Conservation (phyloP, 495 filamentous ascomycete species). For the Hyaloscypha variabilis region DNA sequence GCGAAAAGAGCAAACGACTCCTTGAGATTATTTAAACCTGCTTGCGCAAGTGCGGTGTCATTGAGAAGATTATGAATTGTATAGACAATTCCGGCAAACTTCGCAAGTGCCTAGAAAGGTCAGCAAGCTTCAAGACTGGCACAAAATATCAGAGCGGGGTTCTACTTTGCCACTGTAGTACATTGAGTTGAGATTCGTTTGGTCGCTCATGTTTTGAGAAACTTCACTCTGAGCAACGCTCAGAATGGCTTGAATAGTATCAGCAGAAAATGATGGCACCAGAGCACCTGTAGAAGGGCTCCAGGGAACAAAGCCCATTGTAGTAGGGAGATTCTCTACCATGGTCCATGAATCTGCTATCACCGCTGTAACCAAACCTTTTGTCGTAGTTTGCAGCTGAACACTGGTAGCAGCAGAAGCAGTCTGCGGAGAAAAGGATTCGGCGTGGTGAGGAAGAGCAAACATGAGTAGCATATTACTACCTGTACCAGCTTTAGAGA, state of each 20-base stretch:
- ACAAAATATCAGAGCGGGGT: neutral
- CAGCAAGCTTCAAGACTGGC: neutral
- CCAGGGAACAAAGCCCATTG: constrained; percentile 80
- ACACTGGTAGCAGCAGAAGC: constrained; percentile 55
- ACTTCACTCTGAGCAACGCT: constrained; percentile 66
- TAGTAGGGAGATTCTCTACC: constrained; percentile 73
- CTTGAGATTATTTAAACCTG: constrained; percentile 70
- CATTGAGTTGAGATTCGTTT: constrained; percentile 84
- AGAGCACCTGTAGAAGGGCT: constrained; percentile 52
- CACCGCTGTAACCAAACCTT: constrained; percentile 77
- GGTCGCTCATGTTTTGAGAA: constrained; percentile 65
- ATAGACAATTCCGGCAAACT: constrained; percentile 78
- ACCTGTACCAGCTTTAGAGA: constrained; percentile 59
- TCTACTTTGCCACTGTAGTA: constrained; percentile 93
- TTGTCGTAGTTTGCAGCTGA: constrained; percentile 79
- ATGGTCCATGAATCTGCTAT: constrained; percentile 79
- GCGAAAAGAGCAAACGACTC: constrained; percentile 74
- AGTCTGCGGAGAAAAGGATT: constrained; percentile 69
- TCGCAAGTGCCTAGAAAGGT: constrained; percentile 67
- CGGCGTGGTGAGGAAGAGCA: constrained; percentile 83
- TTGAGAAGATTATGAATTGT: constrained; percentile 67
- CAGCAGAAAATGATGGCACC: constrained; percentile 49
- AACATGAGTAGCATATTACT: constrained; percentile 81
- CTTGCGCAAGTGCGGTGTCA: constrained; percentile 58
- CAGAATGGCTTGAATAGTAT: constrained; percentile 56